A percentile compares a stretch with the other conserved stretches of the same genome.
phyloP scores from a whole-genome alignment of 306 rosid species.

The Prunus mira region DNA sequence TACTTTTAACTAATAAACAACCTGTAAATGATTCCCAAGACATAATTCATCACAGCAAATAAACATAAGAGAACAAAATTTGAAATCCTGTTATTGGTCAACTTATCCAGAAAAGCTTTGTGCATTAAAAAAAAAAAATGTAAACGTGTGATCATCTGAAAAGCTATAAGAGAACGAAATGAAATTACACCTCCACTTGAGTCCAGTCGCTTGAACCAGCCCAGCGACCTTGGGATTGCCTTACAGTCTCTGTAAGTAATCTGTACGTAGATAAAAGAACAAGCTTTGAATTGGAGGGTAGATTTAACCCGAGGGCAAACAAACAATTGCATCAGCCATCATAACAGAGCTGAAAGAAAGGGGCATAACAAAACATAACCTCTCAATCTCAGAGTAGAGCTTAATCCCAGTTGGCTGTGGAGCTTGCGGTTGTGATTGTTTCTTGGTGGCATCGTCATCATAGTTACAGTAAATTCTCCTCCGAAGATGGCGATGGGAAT shows the following conservation, averaged over 20 bases:
- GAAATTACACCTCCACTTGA: slow-evolving; percentile 71
- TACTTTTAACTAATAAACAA: neutral
- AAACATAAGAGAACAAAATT: neutral
- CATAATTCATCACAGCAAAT: neutral
- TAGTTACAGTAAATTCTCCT: slow-evolving; percentile 36
- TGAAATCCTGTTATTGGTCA: neutral
- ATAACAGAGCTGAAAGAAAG: neutral
- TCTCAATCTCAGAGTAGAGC: slow-evolving; percentile 80
- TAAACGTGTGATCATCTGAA: slow-evolving; percentile 1
- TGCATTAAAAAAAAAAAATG: slow-evolving; percentile 7
- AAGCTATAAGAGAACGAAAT: neutral
- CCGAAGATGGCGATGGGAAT: slow-evolving; percentile 4
- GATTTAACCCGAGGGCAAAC: too few relatives aligned
- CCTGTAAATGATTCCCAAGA: neutral
- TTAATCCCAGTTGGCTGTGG: slow-evolving; percentile 55
- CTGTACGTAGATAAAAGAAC: slow-evolving; percentile 33
- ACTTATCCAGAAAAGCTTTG: neutral
- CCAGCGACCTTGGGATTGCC: slow-evolving; percentile 73
- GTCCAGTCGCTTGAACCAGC: slow-evolving; percentile 70
- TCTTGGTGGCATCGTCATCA: slow-evolving; percentile 22
- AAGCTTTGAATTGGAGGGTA: neutral
- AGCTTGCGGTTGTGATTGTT: slow-evolving; percentile 17
- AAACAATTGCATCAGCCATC: neutral
- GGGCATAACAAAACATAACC: slow-evolving; percentile 28
- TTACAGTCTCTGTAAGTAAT: slow-evolving; percentile 73